Evolutionary conservation across 2,329 filamentous ascomycete genomes (phyloP).

Genomic region (Cercospora brassicicola): DNA sequence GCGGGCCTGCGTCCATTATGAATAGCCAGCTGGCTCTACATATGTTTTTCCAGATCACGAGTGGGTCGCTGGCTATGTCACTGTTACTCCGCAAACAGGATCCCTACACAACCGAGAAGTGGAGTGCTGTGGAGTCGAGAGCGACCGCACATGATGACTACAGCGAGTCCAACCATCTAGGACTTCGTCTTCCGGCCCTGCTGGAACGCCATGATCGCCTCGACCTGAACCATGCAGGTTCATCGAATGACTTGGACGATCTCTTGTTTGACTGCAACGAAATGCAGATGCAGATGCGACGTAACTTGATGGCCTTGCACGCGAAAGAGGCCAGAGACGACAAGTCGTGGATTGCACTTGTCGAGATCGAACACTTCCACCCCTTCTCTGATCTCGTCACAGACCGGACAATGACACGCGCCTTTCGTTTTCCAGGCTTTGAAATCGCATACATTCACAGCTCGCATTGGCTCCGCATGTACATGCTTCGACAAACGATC

Average conservation of each 20-base stretch:
- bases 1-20: conserved; percentile 28
- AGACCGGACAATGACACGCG: conserved; percentile 31
- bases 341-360: conserved; percentile 19
- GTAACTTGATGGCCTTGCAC: conserved; percentile 11
- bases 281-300: conserved; percentile 15
- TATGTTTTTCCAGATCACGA: conserved; percentile 30
- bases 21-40: conserved; percentile 28
- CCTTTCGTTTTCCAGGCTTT: conserved; percentile 32
- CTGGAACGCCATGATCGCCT: conserved; percentile 30
- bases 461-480: conserved; percentile 34
- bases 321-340: not conserved
- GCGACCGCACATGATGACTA: conserved; percentile 9
- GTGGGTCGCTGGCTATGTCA: conserved; percentile 27
- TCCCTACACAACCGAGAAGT: conserved; percentile 27
- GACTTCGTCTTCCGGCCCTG: conserved; percentile 22
- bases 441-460: conserved; percentile 30
- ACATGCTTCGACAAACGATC: conserved; percentile 28
- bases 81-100: conserved; percentile 30
- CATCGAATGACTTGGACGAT: conserved; percentile 16
- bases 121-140: conserved; percentile 20
- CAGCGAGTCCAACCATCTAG: conserved; percentile 20
- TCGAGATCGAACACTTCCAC: conserved; percentile 29
- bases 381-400: conserved; percentile 25
- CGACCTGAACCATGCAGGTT: not conserved
- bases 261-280: conserved; percentile 27